phyloP scores from a whole-genome alignment of 495 filamentous ascomycete species.

The Collariella sp. region DNA sequence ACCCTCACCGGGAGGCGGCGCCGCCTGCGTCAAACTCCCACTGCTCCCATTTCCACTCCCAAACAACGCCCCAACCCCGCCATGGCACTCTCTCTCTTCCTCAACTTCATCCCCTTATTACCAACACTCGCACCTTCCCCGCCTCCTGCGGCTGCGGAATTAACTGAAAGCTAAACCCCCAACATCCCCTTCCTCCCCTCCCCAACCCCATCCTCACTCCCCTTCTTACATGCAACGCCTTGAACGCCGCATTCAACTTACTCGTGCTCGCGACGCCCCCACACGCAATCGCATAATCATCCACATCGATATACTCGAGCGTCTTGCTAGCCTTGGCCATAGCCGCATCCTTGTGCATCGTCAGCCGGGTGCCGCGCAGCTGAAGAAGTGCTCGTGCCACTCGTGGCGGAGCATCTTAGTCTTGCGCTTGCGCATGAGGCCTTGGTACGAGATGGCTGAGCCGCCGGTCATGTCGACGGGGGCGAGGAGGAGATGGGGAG shows the following conservation, averaged over 20 bases:
- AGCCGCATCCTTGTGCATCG: conserved; percentile 65
- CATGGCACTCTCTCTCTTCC: conserved; percentile 36
- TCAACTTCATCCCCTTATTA: conserved; percentile 34
- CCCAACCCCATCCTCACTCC: conserved; percentile 39
- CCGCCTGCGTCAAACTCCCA: not conserved
- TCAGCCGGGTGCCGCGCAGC: conserved; percentile 75
- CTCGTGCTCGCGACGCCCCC: conserved; percentile 60
- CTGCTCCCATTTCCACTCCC: not conserved
- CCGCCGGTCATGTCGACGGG: conserved; percentile 31
- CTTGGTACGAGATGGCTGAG: conserved; percentile 55
- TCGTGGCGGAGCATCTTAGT: conserved; percentile 82
- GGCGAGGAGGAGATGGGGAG: conserved; percentile 23
- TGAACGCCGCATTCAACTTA: conserved; percentile 83
- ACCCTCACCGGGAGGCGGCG: conserved; percentile 22
- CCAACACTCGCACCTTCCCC: too few relatives aligned
- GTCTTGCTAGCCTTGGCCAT: conserved; percentile 43
- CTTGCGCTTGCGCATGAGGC: conserved; percentile 93
- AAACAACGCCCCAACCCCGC: conserved; percentile 3
- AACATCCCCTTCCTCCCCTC: conserved; percentile 37
- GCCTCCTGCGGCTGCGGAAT: conserved; percentile 60
- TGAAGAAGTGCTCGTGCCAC: conserved; percentile 86
- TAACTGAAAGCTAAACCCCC: conserved; percentile 85
- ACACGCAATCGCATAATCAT: conserved; percentile 91
- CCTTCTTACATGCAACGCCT: conserved; percentile 63
- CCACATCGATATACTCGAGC: conserved; percentile 82